phyloP scores from a whole-genome alignment of 2,329 filamentous ascomycete species.

The Tolypocladium sp. region DNA sequence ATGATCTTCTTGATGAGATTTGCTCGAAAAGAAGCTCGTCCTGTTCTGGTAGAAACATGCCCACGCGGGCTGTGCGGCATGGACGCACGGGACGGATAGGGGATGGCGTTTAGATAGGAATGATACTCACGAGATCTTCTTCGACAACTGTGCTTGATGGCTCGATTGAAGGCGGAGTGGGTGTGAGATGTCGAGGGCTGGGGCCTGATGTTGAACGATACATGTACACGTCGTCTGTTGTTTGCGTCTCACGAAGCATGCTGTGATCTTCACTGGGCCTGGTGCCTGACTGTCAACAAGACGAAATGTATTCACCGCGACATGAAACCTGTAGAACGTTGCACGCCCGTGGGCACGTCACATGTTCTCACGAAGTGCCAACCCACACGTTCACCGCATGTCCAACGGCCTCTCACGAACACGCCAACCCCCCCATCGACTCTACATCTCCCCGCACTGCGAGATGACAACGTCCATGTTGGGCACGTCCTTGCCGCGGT shows the following conservation, averaged over 20 bases:
- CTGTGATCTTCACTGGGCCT: not conserved
- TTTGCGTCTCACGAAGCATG: not conserved
- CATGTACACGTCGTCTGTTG: not conserved
- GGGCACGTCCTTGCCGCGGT: conserved; percentile 66
- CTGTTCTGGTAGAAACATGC: not conserved
- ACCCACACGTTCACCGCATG: not conserved
- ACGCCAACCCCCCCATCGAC: not conserved
- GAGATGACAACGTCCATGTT: conserved; percentile 75
- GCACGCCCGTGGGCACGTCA: not conserved
- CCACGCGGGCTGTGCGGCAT: not conserved
- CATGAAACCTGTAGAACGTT: not conserved
- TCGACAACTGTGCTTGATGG: not conserved
- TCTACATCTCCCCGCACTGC: conserved; percentile 80
- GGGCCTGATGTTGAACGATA: no score
- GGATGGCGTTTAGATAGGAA: not conserved
- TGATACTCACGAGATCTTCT: not conserved
- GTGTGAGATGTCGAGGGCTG: not conserved
- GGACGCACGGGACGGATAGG: not conserved
- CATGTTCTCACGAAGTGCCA: not conserved
- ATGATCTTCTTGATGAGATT: not conserved
- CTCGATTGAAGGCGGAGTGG: not conserved
- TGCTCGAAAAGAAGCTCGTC: not conserved
- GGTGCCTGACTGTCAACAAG: not conserved
- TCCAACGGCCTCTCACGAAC: conserved; percentile 32
- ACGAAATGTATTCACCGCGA: not conserved